Evolutionary conservation across 1,139 yeast species (phyloP), one percentile per base, ranked within the genome.

Genomic region (Geotrichum citri-aurantii): DNA sequence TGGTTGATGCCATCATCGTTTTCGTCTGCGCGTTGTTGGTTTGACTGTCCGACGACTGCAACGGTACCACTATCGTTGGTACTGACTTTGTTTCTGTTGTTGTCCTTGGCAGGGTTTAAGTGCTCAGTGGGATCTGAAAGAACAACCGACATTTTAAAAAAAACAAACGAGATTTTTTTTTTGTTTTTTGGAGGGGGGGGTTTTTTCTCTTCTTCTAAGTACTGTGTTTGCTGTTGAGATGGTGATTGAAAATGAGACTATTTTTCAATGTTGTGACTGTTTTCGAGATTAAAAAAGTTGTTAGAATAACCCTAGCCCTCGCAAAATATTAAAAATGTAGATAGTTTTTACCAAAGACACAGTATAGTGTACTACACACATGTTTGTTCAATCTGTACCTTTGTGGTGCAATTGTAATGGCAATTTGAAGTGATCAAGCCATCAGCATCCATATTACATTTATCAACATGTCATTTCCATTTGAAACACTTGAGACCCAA

Each of bases 1-100:
- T 56, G 55, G 19, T 48, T 17, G 31, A 47, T 48, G 33, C 26
- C 19, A n/a, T 48, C 29, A 8, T 48, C 31, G 12, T 48, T 48
- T 12, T 27, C 33, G n/a, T 48, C 33, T 4, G 24, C 8, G 17
- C 23, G 37, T 37, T 19, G 33, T 33, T 21, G 33, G 14, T 21
- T 31, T 24, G 29, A 6, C 33, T 26, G 33, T 17, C 19, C 5
- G 6, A 26, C 10, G 19, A 8, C 31, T 5, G 8, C 10, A 2
- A 37, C 10, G 10, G 44, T n/a, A 37, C 14, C 17, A 12, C 4
- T 37, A 8, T 37, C 17, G 17, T 37, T 37, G 19, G 19, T n/a
- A 37, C n/a, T 7, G 19, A 19, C 10, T 8, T 31, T 31, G 37
- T 27, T 47, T 47, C 17, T 10, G 26, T 3, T n/a, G 29, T 2